Evolutionary conservation across 345 rosid species (phyloP), one percentile per base, ranked within the genome.

Genomic region (Brassica carinata): DNA sequence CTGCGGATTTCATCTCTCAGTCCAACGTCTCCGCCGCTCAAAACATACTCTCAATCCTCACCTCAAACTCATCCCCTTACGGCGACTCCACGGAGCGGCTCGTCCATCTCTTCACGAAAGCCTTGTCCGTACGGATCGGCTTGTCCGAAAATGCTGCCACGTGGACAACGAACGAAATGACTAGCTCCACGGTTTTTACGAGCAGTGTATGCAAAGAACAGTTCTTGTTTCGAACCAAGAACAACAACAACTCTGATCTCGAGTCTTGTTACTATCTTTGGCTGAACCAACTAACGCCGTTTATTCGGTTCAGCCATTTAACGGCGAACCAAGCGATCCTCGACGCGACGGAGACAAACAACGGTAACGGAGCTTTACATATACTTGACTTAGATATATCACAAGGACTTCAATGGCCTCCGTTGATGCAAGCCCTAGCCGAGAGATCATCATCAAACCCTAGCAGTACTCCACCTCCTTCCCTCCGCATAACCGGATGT

Each of bases 331-430:
- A 96, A 64, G 98, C 97, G 14, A 96, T 96, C 17, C 82, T 96
- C 8, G 99, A 96, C 73, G 93, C 94, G 7, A 81, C 89, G 34
- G 86, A 86, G 68, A 64, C 69, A 67, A 62, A 9, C 31, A 23
- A 57, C 58, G 92, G 87, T 64, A 91, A 87, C 61, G 85, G 85
- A 65, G 81, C 86, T 61, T 51, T 81, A 18, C 99, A 96, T 85
- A 92, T 96, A 75, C 83, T 96, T 1, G 99, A 96, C 77, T 90
- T 96, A 66, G 97, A 96, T 80, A 93, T 93, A 79, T 93, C 94
- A 88, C 98, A 96, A 81, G 99, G 99, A 15, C 91, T 96, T 48
- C 99, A 96, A 70, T 96, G 99, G 99, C 99, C 99, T 7, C 98
- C 99, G 3, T 74, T 96, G 55, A 91, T 96, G 99, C 99, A 96